These are phyloP conservation scores for Camelina laxa DNA, from an alignment of 345 rosid genomes.

Conservation along the genomic window DNA sequence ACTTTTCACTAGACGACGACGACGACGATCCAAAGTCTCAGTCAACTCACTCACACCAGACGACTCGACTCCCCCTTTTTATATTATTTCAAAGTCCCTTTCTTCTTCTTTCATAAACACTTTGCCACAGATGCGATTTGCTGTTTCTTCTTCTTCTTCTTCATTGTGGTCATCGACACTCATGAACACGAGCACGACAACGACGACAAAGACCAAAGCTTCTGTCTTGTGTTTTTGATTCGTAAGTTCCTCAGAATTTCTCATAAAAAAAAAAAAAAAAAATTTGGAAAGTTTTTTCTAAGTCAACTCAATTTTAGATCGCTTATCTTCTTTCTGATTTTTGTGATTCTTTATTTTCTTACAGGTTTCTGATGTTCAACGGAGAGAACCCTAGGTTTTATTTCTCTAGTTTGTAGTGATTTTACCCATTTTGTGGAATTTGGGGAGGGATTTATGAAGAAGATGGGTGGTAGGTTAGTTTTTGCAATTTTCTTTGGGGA, in stretches of 20 bases:
- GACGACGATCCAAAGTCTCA: slow-evolving; percentile 27
- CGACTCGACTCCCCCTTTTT: slow-evolving; percentile 4
- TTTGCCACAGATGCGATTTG: slow-evolving; percentile 23
- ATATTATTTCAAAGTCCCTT: background rate
- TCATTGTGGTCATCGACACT: slow-evolving; percentile 12
- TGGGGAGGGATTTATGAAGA: slow-evolving; percentile 31
- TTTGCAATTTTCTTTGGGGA: slow-evolving; percentile 30
- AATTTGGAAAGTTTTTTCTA: background rate
- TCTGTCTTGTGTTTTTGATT: background rate
- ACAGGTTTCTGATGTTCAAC: slow-evolving; percentile 41
- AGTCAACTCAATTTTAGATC: slow-evolving; percentile 36
- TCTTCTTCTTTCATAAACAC: slow-evolving; percentile 1
- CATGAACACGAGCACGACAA: slow-evolving; percentile 2
- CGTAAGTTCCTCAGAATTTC: slow-evolving; percentile 9
- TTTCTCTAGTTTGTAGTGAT: slow-evolving; percentile 6
- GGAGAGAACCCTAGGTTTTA: slow-evolving; percentile 22
- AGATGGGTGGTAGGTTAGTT: slow-evolving; percentile 35
- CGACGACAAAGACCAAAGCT: background rate
- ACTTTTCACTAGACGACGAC: slow-evolving; percentile 18
- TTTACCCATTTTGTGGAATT: slow-evolving; percentile 35
- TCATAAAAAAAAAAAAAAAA: too few species aligned
- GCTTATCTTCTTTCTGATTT: background rate
- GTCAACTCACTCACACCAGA: slow-evolving; percentile 35
- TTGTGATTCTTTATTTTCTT: background rate
- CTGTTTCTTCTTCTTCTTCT: slow-evolving; percentile 27